phyloP scores from a whole-genome alignment of 2,329 filamentous ascomycete species.

The Bipolaris cookei region DNA sequence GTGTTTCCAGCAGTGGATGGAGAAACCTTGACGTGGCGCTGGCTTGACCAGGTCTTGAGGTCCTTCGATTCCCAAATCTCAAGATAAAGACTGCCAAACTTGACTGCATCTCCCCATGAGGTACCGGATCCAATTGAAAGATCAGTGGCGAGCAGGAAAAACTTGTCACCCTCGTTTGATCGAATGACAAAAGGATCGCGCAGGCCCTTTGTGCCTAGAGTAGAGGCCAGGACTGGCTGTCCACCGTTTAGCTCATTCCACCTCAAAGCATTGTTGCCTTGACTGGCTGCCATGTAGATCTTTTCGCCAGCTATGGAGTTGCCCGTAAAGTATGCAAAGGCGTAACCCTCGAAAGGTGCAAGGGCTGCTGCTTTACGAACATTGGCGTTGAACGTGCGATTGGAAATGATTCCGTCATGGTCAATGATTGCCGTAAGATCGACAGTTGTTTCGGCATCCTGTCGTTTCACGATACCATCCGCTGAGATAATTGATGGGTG shows the following conservation, averaged over 20 bases:
- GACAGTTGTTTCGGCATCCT: slow-evolving; percentile 34
- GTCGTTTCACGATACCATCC: slow-evolving; percentile 49
- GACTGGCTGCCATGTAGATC: slow-evolving; percentile 60
- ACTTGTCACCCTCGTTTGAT: slow-evolving; percentile 58
- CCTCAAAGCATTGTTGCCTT: slow-evolving; percentile 60
- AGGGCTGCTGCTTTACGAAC: slow-evolving; percentile 44
- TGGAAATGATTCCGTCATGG: slow-evolving; percentile 16
- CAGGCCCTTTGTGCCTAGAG: slow-evolving; percentile 57
- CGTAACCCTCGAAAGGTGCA: slow-evolving; percentile 55
- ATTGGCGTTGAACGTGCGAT: slow-evolving; percentile 46
- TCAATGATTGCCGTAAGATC: slow-evolving; percentile 49
- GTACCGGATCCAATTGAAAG: slow-evolving; percentile 62
- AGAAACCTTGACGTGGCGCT: slow-evolving; percentile 59
- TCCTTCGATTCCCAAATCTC: slow-evolving; percentile 62
- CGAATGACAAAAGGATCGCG: slow-evolving; percentile 62
- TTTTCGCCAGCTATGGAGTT: slow-evolving; percentile 57
- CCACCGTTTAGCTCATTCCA: slow-evolving; percentile 60
- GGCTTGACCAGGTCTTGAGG: slow-evolving; percentile 58
- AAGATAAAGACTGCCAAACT: slow-evolving; percentile 58
- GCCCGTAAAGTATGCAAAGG: slow-evolving; percentile 61
- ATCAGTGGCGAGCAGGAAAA: slow-evolving; percentile 61
- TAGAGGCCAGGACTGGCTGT: slow-evolving; percentile 56
- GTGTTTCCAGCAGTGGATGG: slow-evolving; percentile 60
- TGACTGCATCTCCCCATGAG: slow-evolving; percentile 58
- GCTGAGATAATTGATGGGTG: slow-evolving; percentile 43